Evolutionary conservation across 495 filamentous ascomycete genomes (phyloP).

Genomic region (Pyrenula aspistea): DNA sequence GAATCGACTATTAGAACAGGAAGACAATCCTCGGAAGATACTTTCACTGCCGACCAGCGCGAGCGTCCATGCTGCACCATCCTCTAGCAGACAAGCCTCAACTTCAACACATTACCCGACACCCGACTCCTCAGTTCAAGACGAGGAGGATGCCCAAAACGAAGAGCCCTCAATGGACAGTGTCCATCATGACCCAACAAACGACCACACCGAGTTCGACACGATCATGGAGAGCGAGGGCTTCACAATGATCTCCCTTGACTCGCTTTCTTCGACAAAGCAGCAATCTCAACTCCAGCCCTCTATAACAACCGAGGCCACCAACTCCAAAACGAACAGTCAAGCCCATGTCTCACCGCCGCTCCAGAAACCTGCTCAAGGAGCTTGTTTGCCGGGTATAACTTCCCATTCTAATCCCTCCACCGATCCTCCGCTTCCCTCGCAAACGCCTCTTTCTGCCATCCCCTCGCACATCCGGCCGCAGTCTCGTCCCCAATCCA

Average conservation of each 20-base stretch:
- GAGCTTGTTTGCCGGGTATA: neutral
- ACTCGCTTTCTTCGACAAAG: constrained; percentile 36
- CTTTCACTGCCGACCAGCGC: neutral
- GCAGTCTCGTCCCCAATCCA: neutral
- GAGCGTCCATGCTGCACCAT: neutral
- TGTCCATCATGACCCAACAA: constrained; percentile 20
- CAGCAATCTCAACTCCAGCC: constrained; percentile 10
- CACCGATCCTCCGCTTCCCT: neutral
- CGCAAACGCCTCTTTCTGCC: neutral
- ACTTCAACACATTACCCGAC: constrained; percentile 19
- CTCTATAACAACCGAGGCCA: neutral
- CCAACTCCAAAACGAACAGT: neutral
- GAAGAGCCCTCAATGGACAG: neutral
- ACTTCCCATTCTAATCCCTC: neutral
- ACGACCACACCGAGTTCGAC: constrained; percentile 36
- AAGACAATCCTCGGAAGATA: neutral
- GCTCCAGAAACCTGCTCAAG: neutral
- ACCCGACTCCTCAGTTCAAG: constrained; percentile 27
- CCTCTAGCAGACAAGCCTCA: neutral
- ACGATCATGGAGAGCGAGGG: constrained; percentile 48
- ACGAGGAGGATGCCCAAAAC: constrained; percentile 16
- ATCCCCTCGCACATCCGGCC: neutral
- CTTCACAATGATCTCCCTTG: constrained; percentile 46
- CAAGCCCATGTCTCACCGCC: neutral
- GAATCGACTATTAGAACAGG: neutral